Conservation (phyloP, 176 grass and related monocot species). For the Zoysia pacifica region DNA sequence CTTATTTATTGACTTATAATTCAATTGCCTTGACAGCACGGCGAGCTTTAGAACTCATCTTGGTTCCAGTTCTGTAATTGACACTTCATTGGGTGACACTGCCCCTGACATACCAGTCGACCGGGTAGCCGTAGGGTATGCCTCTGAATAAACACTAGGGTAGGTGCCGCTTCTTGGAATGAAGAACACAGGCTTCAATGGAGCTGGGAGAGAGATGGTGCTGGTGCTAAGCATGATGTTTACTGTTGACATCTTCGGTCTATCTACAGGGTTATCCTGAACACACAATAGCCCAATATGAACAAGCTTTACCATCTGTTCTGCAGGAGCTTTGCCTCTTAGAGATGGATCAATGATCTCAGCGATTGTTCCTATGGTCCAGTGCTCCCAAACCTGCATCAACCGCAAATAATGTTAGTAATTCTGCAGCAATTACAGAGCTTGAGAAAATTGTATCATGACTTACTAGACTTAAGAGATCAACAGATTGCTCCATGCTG, state of each 20-base stretch:
- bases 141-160: constrained; percentile 13
- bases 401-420: no score
- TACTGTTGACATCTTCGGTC: constrained; percentile 59
- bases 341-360: constrained; percentile 49
- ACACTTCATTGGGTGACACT: constrained; percentile 43
- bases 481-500: no score
- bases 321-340: constrained; percentile 20
- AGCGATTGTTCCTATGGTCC: constrained; percentile 45
- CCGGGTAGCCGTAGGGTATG: constrained; percentile 2
- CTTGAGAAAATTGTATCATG: no score
- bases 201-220: constrained; percentile 49
- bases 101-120: background rate
- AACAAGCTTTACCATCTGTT: constrained; percentile 43
- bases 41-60: constrained; percentile 34
- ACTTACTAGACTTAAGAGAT: no score
- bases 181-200: constrained; percentile 53
- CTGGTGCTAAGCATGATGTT: constrained; percentile 62
- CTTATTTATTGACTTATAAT: background rate
- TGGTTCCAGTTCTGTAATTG: constrained; percentile 33
- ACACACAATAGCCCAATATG: constrained; percentile 70
- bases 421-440: no score
- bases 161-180: constrained; percentile 16
- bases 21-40: no score
- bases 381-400: constrained; percentile 59
- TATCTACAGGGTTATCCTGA: constrained; percentile 57